These are phyloP conservation scores for Chaetoceros muelleri DNA, from an alignment of 108 stramenopile species.

Conservation along the genomic window DNA sequence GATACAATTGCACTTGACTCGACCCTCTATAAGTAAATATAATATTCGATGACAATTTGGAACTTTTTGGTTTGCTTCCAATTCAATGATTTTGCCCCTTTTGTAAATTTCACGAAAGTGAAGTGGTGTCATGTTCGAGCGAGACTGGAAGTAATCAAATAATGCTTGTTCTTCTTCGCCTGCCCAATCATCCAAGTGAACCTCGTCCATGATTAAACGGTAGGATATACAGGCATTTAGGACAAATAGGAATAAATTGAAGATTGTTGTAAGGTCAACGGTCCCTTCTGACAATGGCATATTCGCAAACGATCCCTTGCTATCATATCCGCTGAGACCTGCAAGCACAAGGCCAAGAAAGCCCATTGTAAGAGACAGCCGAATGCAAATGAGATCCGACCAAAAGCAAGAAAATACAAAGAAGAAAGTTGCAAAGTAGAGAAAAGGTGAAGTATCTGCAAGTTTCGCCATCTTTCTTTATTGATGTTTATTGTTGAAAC, in stretches of 20 bases:
- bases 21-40: conserved; percentile 13
- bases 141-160: conserved; percentile 14
- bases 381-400: conserved; percentile 14
- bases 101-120: conserved; percentile 7
- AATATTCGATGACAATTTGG: conserved; percentile 5
- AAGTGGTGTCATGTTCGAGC: conserved; percentile 10
- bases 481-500: too few species aligned
- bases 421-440: conserved; percentile 7
- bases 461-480: neutral
- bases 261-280: conserved; percentile 10
- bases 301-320: conserved; percentile 8
- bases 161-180: conserved; percentile 13
- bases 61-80: conserved; percentile 1
- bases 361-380: conserved; percentile 10
- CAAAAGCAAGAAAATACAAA: conserved; percentile 10
- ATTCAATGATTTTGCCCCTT: conserved; percentile 11
- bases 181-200: neutral
- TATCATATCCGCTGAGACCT: conserved; percentile 4
- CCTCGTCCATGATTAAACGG: conserved; percentile 9
- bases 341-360: conserved; percentile 13
- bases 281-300: conserved; percentile 13
- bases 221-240: conserved; percentile 4
- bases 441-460: conserved; percentile 8
- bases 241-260: conserved; percentile 8
- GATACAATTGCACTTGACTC: neutral